These are phyloP conservation scores for Nannizziopsis arthrosporioides DNA, from an alignment of 2,329 filamentous ascomycete species.

Conservation along the genomic window DNA sequence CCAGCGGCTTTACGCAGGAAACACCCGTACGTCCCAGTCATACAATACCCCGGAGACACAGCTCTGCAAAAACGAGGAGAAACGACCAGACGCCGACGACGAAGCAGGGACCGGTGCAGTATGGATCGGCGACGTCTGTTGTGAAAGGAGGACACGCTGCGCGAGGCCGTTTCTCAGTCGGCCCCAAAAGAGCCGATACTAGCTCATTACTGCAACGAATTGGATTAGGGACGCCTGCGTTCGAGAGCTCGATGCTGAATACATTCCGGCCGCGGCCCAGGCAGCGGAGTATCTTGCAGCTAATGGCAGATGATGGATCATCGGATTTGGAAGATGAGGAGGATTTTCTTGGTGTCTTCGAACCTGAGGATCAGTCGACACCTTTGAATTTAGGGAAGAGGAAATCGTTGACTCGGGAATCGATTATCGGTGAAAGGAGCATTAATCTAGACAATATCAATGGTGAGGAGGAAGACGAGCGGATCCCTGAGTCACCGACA, in stretches of 20 bases:
- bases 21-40: background rate
- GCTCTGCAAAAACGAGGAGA: conserved; percentile 1
- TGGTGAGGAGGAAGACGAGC: background rate
- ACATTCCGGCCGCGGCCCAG: conserved; percentile 35
- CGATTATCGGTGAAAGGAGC: background rate
- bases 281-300: conserved; percentile 36
- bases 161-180: conserved; percentile 6
- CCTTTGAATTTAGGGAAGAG: conserved; percentile 29
- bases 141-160: background rate
- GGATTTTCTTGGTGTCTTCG: conserved; percentile 34
- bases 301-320: conserved; percentile 32
- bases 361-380: conserved; percentile 36
- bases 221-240: conserved; percentile 30
- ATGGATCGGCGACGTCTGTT: background rate
- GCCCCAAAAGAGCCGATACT: conserved; percentile 10
- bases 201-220: conserved; percentile 12
- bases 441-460: background rate
- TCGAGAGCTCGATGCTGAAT: conserved; percentile 34
- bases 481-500: conserved; percentile 3
- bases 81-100: conserved; percentile 2
- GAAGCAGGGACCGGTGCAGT: background rate
- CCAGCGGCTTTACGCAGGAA: background rate
- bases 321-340: conserved; percentile 28
- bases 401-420: conserved; percentile 21
- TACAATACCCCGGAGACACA: background rate